These are phyloP conservation scores for Actinidia arguta DNA, from an alignment of 179 eudicot species.

Conservation along the genomic window DNA sequence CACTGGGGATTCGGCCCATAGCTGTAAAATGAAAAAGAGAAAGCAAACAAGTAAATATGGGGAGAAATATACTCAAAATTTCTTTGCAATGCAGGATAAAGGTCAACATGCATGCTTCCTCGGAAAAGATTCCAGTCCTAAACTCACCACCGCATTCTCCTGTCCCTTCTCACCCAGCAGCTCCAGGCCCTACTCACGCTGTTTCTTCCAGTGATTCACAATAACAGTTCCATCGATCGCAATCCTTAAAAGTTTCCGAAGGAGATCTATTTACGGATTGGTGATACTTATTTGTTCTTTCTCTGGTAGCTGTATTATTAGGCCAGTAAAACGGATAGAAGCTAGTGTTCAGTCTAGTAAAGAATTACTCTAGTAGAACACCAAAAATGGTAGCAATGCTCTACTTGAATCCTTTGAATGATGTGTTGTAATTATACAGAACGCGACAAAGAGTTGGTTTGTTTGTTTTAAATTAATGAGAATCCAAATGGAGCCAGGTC, in stretches of 20 bases:
- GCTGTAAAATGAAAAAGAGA: no score
- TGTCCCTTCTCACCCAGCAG: constrained; percentile 4
- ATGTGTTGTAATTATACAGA: no score
- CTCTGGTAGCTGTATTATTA: neutral
- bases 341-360: no score
- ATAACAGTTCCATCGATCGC: neutral
- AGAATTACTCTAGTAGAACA: no score
- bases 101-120: constrained; percentile 87
- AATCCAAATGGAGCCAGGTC: no score
- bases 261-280: neutral
- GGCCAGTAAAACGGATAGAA: no score
- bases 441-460: no score
- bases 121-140: constrained; percentile 55
- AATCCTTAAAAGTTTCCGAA: neutral
- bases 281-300: neutral
- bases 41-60: neutral
- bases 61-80: neutral
- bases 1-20: no score
- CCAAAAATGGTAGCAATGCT: no score
- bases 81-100: constrained; percentile 69
- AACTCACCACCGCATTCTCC: constrained; percentile 33
- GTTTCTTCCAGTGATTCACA: neutral
- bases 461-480: no score
- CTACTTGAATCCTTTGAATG: no score
- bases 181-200: constrained; percentile 18